Conservation (phyloP, 2,329 filamentous ascomycete species). For the Fusarium longipes region DNA sequence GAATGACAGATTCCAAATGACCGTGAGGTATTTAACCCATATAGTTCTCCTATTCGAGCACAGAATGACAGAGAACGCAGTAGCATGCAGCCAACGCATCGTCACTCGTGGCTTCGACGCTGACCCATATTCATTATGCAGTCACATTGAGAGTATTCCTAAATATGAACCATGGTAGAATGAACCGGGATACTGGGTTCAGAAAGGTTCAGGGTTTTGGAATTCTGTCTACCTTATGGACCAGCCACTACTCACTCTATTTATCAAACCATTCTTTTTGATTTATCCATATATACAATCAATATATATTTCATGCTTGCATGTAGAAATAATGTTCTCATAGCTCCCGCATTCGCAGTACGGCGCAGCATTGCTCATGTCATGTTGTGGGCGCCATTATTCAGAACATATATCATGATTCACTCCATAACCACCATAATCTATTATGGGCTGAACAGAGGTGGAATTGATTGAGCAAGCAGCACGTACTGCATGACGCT, state of each 20-base stretch:
- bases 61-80: background rate
- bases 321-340: background rate
- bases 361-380: background rate
- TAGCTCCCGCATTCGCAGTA: background rate
- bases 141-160: background rate
- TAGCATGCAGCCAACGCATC: background rate
- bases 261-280: background rate
- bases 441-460: background rate
- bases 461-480: constrained; percentile 17
- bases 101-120: background rate
- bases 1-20: constrained; percentile 18
- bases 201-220: background rate
- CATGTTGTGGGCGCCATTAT: constrained; percentile 4
- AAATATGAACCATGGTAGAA: background rate
- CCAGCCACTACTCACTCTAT: background rate
- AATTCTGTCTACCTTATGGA: constrained; percentile 10
- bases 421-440: constrained; percentile 5
- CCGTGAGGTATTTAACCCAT: background rate
- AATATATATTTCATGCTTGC: background rate
- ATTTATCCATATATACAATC: constrained; percentile 3
- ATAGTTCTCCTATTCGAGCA: background rate
- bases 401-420: background rate
- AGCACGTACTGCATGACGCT: constrained; percentile 15
- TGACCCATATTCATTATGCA: background rate
- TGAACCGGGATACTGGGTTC: background rate